Conservation (phyloP, 176 grass and related monocot species). For the Oryza nivara region DNA sequence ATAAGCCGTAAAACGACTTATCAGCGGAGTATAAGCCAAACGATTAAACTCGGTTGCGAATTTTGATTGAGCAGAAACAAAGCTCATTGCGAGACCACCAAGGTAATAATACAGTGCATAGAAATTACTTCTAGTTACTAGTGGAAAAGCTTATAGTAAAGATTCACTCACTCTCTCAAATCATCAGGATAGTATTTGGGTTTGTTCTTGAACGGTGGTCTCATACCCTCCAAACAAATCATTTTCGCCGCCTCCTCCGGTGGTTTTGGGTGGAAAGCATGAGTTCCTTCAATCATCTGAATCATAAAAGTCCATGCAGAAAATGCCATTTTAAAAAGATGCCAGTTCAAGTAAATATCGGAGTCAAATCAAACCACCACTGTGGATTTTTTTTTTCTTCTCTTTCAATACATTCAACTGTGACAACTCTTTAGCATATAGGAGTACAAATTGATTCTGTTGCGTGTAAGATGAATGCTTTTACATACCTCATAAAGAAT, state of each 20-base stretch:
- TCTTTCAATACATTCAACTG: not conserved
- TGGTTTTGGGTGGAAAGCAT: slow-evolving; percentile 65
- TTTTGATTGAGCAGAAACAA: not conserved
- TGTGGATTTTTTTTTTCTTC: not conserved
- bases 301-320: slow-evolving; percentile 18
- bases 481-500: slow-evolving; percentile 88
- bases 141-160: not conserved
- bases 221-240: slow-evolving; percentile 77
- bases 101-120: no score
- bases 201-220: slow-evolving; percentile 85
- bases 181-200: slow-evolving; percentile 66
- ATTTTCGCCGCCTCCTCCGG: slow-evolving; percentile 64
- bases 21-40: no score
- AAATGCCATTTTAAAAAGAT: not conserved
- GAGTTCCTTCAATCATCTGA: slow-evolving; percentile 93
- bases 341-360: not conserved
- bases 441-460: not conserved
- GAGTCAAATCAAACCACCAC: not conserved
- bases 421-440: not conserved
- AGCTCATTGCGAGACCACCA: not conserved
- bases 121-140: not conserved
- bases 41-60: not conserved
- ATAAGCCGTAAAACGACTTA: no score
- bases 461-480: slow-evolving; percentile 15
- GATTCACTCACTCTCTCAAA: slow-evolving; percentile 76